Evolutionary conservation across 2,329 filamentous ascomycete species (phyloP).

Genomic region (Aspergillus nomiae): DNA sequence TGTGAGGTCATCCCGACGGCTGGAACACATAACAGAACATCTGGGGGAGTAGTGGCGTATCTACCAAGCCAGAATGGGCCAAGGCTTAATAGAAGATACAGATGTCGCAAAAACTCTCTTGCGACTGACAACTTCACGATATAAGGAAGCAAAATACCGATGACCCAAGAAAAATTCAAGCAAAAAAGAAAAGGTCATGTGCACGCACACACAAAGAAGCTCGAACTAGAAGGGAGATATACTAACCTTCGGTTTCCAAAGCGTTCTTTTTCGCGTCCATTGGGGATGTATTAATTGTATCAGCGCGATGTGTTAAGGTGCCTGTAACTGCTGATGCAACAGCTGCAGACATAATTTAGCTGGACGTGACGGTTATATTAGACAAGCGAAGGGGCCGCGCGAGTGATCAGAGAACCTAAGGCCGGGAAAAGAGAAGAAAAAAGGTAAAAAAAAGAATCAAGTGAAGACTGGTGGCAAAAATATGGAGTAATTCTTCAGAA

Average conservation of each 20-base stretch:
- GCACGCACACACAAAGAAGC: slow-evolving; percentile 13
- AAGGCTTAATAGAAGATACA: slow-evolving; percentile 15
- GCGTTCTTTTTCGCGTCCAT: slow-evolving; percentile 47
- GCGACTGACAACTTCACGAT: slow-evolving; percentile 8
- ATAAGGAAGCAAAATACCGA: slow-evolving; percentile 4
- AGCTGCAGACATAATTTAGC: slow-evolving; percentile 42
- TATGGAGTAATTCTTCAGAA: slow-evolving; percentile 7
- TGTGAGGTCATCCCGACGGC: slow-evolving; percentile 41
- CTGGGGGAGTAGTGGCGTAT: slow-evolving; percentile 31
- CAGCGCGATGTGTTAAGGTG: slow-evolving; percentile 28
- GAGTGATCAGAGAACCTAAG: slow-evolving; percentile 22
- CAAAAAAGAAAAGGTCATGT: slow-evolving; percentile 4
- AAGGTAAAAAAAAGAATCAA: slow-evolving; percentile 15
- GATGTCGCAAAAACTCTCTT: slow-evolving; percentile 9
- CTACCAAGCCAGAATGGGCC: slow-evolving; percentile 32
- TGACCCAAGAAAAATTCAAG: slow-evolving; percentile 14
- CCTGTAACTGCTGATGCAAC: slow-evolving; percentile 41
- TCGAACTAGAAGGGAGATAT: slow-evolving; percentile 14
- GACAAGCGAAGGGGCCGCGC: slow-evolving; percentile 18
- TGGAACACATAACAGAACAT: slow-evolving; percentile 29
- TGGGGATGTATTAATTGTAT: slow-evolving; percentile 39
- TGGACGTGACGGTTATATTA: slow-evolving; percentile 19
- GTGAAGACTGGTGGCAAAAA: slow-evolving; percentile 17
- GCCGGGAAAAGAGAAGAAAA: slow-evolving; percentile 23
- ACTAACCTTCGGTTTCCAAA: slow-evolving; percentile 45